Evolutionary conservation across 768 basidiomycete genomes (phyloP).

Genomic region (Auricularia sp.): DNA sequence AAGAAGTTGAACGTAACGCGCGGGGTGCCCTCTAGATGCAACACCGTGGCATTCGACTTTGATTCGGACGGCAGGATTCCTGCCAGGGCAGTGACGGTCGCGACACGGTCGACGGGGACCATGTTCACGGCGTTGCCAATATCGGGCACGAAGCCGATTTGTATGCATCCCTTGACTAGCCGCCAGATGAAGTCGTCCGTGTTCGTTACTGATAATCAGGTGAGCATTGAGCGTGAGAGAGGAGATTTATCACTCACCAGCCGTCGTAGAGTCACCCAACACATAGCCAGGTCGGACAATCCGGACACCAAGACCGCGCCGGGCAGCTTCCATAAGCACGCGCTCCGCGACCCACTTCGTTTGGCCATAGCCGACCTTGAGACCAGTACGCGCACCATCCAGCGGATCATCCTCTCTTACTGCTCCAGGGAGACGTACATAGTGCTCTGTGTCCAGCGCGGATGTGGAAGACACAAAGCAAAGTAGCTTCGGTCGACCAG

Average conservation of each 20-base stretch:
- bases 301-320: slow-evolving; percentile 71
- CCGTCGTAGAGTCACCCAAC: slow-evolving; percentile 81
- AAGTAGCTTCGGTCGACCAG: slow-evolving; percentile 62
- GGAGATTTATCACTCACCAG: slow-evolving; percentile 43
- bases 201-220: slow-evolving; percentile 63
- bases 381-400: slow-evolving; percentile 61
- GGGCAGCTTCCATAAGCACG: slow-evolving; percentile 82
- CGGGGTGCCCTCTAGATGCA: slow-evolving; percentile 81
- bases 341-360: slow-evolving; percentile 98
- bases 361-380: slow-evolving; percentile 94
- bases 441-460: slow-evolving; percentile 86
- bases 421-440: slow-evolving; percentile 77
- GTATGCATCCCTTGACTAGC: slow-evolving; percentile 94
- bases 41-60: slow-evolving; percentile 35
- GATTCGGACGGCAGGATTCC: slow-evolving; percentile 44
- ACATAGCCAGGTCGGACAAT: slow-evolving; percentile 94
- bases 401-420: slow-evolving; percentile 83
- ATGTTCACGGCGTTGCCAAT: slow-evolving; percentile 98
- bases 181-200: slow-evolving; percentile 99
- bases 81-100: slow-evolving; percentile 66
- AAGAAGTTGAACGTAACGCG: slow-evolving; percentile 83
- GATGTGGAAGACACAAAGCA: slow-evolving; percentile 94
- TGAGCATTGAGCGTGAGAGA: background rate
- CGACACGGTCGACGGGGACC: slow-evolving; percentile 96
- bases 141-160: slow-evolving; percentile 91